phyloP scores from a whole-genome alignment of 768 basidiomycete genomes.

The Panaeolus papilionaceus region DNA sequence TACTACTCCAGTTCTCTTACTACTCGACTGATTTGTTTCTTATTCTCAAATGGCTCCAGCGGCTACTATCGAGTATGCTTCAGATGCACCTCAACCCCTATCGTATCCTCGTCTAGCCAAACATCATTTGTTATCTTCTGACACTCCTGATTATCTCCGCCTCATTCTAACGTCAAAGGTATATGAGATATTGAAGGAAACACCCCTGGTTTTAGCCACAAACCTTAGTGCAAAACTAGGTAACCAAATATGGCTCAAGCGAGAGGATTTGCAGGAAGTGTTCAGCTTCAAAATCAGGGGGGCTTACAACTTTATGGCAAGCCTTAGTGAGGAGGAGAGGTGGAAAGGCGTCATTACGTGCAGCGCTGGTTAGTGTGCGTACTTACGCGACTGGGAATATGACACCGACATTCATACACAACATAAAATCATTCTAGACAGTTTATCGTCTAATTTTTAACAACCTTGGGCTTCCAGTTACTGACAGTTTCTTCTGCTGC shows the following conservation, averaged over 20 bases:
- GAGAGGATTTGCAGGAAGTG: constrained; percentile 96
- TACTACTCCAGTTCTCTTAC: neutral
- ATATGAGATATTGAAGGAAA: constrained; percentile 88
- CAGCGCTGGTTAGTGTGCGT: constrained; percentile 91
- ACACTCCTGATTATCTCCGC: constrained; percentile 86
- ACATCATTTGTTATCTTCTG: constrained; percentile 67
- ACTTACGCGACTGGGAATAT: constrained; percentile 26
- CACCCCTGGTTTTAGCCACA: constrained; percentile 86
- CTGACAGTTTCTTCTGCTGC: constrained; percentile 18
- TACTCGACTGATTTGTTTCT: constrained; percentile 10
- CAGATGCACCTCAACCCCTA: constrained; percentile 69
- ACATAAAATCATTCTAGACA: neutral
- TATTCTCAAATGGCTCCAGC: constrained; percentile 44
- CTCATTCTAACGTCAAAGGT: constrained; percentile 91
- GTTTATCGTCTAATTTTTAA: neutral
- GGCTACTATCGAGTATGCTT: constrained; percentile 72
- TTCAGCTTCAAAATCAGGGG: constrained; percentile 99
- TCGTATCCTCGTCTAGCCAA: constrained; percentile 69
- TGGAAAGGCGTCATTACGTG: constrained; percentile 99
- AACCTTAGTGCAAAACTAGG: constrained; percentile 89
- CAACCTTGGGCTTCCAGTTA: neutral
- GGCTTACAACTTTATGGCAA: constrained; percentile 98
- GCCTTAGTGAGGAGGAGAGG: constrained; percentile 83
- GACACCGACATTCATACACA: constrained; percentile 15
- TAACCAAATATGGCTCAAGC: constrained; percentile 94